Evolutionary conservation across 2,329 filamentous ascomycete genomes (phyloP).

Genomic region (Lizonia empirigonia): DNA sequence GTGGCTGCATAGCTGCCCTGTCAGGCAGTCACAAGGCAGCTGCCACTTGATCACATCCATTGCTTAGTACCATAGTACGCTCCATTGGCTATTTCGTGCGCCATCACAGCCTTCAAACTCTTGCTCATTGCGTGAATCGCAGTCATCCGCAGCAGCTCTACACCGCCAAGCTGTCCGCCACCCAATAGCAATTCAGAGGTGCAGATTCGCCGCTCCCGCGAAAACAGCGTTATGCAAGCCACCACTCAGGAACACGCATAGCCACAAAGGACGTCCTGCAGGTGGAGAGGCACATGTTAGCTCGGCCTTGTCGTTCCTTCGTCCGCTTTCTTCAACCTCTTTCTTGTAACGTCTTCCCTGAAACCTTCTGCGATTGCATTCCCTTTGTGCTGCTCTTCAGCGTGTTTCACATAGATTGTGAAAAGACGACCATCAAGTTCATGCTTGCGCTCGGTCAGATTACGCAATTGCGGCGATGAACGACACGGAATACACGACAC

Average conservation of each 20-base stretch:
- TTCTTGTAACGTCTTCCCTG: neutral
- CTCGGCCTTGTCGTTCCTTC: slow-evolving; percentile 6
- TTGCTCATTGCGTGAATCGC: neutral
- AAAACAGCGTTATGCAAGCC: slow-evolving; percentile 7
- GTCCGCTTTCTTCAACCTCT: neutral
- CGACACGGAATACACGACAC: slow-evolving; percentile 3
- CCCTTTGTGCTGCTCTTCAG: slow-evolving; percentile 6
- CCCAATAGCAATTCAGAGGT: slow-evolving; percentile 13
- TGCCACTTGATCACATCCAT: neutral
- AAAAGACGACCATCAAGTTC: slow-evolving; percentile 1
- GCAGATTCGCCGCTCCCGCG: slow-evolving; percentile 10
- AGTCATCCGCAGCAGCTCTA: slow-evolving; percentile 8
- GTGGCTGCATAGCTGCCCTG: neutral
- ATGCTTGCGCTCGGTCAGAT: slow-evolving; percentile 4
- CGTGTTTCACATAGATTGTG: slow-evolving; percentile 6
- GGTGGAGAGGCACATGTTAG: slow-evolving; percentile 14
- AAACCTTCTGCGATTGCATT: neutral
- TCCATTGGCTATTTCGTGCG: neutral
- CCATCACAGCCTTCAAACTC: neutral
- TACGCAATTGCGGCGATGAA: slow-evolving; percentile 16
- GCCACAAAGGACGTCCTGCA: slow-evolving; percentile 14
- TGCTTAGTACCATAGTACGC: neutral
- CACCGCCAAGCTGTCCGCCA: slow-evolving; percentile 13
- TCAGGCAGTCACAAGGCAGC: slow-evolving; percentile 7
- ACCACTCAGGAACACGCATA: slow-evolving; percentile 15